phyloP scores from a whole-genome alignment of 768 basidiomycete species.

The Erythrobasidium yunnanense region DNA sequence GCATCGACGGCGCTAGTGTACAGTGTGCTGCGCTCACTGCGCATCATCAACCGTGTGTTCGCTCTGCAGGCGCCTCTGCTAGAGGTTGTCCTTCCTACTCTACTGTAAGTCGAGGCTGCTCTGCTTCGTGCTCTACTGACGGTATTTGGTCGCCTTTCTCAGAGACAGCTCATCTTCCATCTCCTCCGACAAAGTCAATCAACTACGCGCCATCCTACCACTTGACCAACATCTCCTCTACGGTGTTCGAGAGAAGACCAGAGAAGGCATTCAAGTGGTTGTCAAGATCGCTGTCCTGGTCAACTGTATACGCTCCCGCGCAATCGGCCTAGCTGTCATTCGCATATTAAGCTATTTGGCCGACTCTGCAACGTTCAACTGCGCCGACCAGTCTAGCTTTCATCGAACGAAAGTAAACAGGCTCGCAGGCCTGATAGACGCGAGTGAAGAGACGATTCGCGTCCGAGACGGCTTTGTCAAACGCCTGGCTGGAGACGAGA shows the following conservation, averaged over 20 bases:
- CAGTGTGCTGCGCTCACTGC: conserved; percentile 66
- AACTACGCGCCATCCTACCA: conserved; percentile 35
- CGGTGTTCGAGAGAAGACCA: conserved; percentile 51
- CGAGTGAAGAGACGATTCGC: conserved; percentile 70
- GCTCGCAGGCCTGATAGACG: conserved; percentile 64
- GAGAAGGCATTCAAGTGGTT: conserved; percentile 51
- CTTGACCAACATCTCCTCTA: conserved; percentile 49
- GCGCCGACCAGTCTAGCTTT: conserved; percentile 42
- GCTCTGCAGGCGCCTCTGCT: conserved; percentile 81
- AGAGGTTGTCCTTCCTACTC: conserved; percentile 75
- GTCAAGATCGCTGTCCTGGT: conserved; percentile 75
- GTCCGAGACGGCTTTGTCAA: conserved; percentile 68
- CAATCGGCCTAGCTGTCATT: conserved; percentile 62
- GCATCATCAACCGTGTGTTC: conserved; percentile 68
- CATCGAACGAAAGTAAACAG: conserved; percentile 49
- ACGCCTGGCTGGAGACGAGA: conserved; percentile 54
- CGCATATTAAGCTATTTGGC: conserved; percentile 64
- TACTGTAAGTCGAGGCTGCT: conserved; percentile 47
- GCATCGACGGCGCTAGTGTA: conserved; percentile 57
- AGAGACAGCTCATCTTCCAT: no score
- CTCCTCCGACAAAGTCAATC: conserved; percentile 44
- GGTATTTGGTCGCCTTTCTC: conserved; percentile 37
- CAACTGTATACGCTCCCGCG: conserved; percentile 54
- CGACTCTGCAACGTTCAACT: conserved; percentile 50
- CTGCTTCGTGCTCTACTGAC: conserved; percentile 28